Percentiles rank a stretch among this genome's conserved stretches.
These are phyloP conservation scores for Cucurbita ficifolia DNA, from an alignment of 306 rosid genomes.

Conservation along the genomic window DNA sequence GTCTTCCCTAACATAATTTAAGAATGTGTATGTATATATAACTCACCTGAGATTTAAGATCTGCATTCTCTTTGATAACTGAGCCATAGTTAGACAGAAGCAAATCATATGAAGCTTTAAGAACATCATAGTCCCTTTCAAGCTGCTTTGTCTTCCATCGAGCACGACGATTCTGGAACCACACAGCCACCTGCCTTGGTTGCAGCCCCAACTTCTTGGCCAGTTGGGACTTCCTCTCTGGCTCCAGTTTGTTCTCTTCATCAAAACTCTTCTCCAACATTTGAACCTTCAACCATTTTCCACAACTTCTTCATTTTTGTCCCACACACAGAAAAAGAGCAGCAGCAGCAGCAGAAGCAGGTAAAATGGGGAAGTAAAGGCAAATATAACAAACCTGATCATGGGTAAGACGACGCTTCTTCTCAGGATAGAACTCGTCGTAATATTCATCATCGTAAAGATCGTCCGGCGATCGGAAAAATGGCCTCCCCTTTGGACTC, in stretches of 20 bases:
- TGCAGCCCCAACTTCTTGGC: conserved; percentile 92
- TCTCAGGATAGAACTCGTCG: conserved; percentile 84
- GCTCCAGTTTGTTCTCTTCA: conserved; percentile 94
- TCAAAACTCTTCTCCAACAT: conserved; percentile 93
- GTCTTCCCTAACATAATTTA: background rate
- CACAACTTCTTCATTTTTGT: background rate
- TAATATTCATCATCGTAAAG: conserved; percentile 76
- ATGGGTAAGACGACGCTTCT: conserved; percentile 84
- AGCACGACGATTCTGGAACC: conserved; percentile 98
- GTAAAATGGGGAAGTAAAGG: background rate
- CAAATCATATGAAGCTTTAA: conserved; percentile 64
- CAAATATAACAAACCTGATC: conserved; percentile 41
- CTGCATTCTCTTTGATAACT: conserved; percentile 54
- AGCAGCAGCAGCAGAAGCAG: background rate
- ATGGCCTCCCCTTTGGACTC: conserved; percentile 51
- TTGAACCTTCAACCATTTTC: conserved; percentile 33
- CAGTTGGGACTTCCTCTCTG: conserved; percentile 69
- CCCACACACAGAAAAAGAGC: background rate
- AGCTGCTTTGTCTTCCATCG: conserved; percentile 99
- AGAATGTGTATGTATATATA: background rate
- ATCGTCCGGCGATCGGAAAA: conserved; percentile 63
- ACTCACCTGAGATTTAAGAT: conserved; percentile 67
- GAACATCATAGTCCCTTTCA: conserved; percentile 77
- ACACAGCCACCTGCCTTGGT: conserved; percentile 92
- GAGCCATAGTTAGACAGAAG: conserved; percentile 51